Base-by-base conservation (phyloP, 1,284 basidiomycete genomes). In the Pseudozyma pruni region DNA sequence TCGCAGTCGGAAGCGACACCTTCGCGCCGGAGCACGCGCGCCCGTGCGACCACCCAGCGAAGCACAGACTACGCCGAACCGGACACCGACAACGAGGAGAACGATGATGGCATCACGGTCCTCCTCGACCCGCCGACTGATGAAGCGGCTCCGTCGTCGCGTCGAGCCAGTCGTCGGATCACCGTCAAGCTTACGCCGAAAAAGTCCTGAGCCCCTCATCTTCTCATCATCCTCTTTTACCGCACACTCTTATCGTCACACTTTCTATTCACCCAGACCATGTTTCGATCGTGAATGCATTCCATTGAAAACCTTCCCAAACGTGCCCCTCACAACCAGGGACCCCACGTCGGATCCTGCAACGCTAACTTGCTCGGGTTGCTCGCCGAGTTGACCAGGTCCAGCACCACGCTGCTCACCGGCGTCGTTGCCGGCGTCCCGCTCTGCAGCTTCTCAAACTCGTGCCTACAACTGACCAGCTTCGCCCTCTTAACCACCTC, bases 401-500 rank as follows among this genome's bases (percentile, higher is more conserved):
- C 92, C 14, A 90, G 89, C 44, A 94, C 89, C 1, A 91, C 91
- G 79, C 93, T 91, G 57, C 91, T 86, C 13, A 76, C 72, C 3
- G 76, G 74, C 17, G 61, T 52, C 2, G 52, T 55, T 1, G 44
- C 33, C 19, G 39, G n/a, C 1, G 11, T 19, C 2, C n/a, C 19
- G 14, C 22, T 29, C 33, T 59, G 56, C 0, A 48, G 25, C 84
- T 89, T 89, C 61, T 92, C 90, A 47, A 91, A 87, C 78, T 93
- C 92, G 34, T 88, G 83, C 83, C 91, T 91, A 84, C 92, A 94
- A 16, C 89, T 89, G 86, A 96, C 87, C 0, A 89, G 86, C 82
- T 93, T 91, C 8, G 93, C 92, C 48, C 90, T 88, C 80, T 91
- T 91, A 66, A 94, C 90, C 46, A 98, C 87, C 20, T 87, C 87